phyloP scores from a whole-genome alignment of 2,329 filamentous ascomycete species.

The Hypoxylon rubiginosum region DNA sequence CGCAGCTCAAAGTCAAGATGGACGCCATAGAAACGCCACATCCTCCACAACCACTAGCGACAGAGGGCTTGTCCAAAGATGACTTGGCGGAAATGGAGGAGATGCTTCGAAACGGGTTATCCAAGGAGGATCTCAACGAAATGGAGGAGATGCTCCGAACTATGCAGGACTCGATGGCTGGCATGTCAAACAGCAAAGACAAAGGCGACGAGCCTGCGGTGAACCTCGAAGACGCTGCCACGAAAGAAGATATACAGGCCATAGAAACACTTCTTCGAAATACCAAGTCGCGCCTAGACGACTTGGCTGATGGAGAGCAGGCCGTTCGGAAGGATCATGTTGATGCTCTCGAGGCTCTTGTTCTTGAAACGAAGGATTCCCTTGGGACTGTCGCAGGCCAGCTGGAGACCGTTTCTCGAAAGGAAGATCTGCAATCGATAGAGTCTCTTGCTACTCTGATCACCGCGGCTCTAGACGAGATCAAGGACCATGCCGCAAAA shows the following conservation, averaged over 20 bases:
- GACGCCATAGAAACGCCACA: slow-evolving; percentile 77
- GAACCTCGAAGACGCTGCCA: slow-evolving; percentile 65
- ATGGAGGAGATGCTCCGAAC: slow-evolving; percentile 67
- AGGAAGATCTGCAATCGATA: slow-evolving; percentile 82
- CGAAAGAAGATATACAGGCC: slow-evolving; percentile 87
- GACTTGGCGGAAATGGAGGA: slow-evolving; percentile 40
- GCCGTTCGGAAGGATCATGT: slow-evolving; percentile 75
- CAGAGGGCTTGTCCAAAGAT: slow-evolving; percentile 35
- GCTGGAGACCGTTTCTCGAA: slow-evolving; percentile 78
- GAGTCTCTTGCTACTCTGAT: slow-evolving; percentile 85
- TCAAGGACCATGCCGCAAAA: slow-evolving; percentile 69
- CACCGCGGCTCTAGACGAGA: slow-evolving; percentile 80
- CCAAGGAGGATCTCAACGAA: slow-evolving; percentile 61
- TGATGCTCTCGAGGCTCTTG: slow-evolving; percentile 73
- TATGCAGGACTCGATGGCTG: slow-evolving; percentile 56
- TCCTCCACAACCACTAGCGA: slow-evolving; percentile 53
- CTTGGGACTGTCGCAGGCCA: slow-evolving; percentile 76
- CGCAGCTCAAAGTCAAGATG: slow-evolving; percentile 85
- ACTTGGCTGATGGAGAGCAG: slow-evolving; percentile 79
- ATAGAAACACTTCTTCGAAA: slow-evolving; percentile 93
- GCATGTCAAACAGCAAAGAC: slow-evolving; percentile 44
- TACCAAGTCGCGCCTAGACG: slow-evolving; percentile 88
- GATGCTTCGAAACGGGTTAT: slow-evolving; percentile 55
- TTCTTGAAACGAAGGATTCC: slow-evolving; percentile 81
- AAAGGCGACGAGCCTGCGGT: slow-evolving; percentile 44